A percentile compares a stretch with the other conserved stretches of the same genome.
Conservation (phyloP, 2,329 filamentous ascomycete species). For the Aspergillus sp. region DNA sequence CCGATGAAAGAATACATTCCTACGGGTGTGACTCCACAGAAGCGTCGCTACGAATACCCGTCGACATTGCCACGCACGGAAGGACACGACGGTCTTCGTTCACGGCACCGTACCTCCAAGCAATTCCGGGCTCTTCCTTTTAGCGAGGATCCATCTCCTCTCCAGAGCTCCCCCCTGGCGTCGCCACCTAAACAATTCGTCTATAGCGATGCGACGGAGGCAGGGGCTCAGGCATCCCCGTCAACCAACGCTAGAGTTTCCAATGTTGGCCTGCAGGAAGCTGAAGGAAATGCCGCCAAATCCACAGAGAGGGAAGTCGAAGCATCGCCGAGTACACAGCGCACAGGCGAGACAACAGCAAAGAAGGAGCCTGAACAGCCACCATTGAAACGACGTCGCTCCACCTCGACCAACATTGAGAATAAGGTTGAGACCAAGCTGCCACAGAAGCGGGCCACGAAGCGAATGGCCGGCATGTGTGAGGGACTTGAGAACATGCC, state of each 20-base stretch:
- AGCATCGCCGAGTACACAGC: slow-evolving; percentile 10
- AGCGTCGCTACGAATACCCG: slow-evolving; percentile 77
- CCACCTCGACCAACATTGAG: slow-evolving; percentile 27
- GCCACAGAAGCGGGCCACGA: slow-evolving; percentile 42
- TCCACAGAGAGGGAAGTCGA: slow-evolving; percentile 18
- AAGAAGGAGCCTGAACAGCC: slow-evolving; percentile 25
- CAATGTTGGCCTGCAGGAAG: slow-evolving; percentile 50
- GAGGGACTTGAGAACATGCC: slow-evolving; percentile 48
- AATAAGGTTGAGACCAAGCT: slow-evolving; percentile 44
- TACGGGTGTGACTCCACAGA: slow-evolving; percentile 84
- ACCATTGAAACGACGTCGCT: slow-evolving; percentile 28
- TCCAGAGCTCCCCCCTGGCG: slow-evolving; percentile 24
- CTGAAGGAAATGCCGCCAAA: slow-evolving; percentile 49
- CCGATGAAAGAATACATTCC: slow-evolving; percentile 75
- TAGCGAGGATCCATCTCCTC: slow-evolving; percentile 23
- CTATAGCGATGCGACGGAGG: slow-evolving; percentile 50
- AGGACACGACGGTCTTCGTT: slow-evolving; percentile 56
- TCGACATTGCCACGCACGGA: slow-evolving; percentile 75
- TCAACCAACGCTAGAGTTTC: slow-evolving; percentile 30
- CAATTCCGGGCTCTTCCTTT: slow-evolving; percentile 33
- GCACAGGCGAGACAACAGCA: slow-evolving; percentile 6
- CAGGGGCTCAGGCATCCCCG: slow-evolving; percentile 33
- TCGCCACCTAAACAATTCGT: slow-evolving; percentile 53
- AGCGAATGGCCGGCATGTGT: slow-evolving; percentile 38
- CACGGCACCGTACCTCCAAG: slow-evolving; percentile 47